Conservation (phyloP, 2,329 filamentous ascomycete species). For the Neonectria hederae region DNA sequence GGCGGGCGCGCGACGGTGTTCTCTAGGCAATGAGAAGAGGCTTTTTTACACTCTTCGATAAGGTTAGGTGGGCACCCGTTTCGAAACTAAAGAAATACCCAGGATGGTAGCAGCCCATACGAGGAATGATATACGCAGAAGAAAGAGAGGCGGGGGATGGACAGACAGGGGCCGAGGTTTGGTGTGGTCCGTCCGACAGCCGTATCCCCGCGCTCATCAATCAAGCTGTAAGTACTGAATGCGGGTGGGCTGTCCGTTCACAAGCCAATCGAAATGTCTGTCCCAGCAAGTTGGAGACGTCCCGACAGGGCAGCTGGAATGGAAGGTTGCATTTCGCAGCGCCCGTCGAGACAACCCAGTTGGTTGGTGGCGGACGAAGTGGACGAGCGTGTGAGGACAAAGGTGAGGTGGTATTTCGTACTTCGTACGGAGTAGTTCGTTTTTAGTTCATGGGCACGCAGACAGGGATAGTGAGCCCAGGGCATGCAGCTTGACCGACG, state of each 20-base stretch:
- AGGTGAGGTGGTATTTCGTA: not conserved
- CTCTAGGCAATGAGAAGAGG: not conserved
- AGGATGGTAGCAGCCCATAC: not conserved
- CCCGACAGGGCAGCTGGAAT: not conserved
- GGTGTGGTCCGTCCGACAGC: not conserved
- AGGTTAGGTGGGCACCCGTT: constrained; percentile 5
- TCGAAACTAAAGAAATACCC: not conserved
- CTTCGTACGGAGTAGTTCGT: not conserved
- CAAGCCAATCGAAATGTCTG: not conserved
- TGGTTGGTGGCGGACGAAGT: not conserved
- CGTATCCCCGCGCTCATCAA: not conserved
- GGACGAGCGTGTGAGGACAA: not conserved
- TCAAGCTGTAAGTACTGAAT: not conserved
- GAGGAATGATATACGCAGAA: not conserved
- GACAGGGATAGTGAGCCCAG: not conserved
- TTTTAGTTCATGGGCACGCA: not conserved
- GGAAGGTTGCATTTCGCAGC: not conserved
- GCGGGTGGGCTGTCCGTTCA: not conserved
- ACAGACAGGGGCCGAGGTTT: not conserved
- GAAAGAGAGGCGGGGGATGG: not conserved
- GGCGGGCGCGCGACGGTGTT: not conserved
- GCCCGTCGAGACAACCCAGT: not conserved
- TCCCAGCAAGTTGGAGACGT: not conserved
- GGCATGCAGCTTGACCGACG: not conserved
- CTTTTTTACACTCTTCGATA: not conserved